Conservation (phyloP, 352 stramenopile species). For the Pythium scleroteichum region DNA sequence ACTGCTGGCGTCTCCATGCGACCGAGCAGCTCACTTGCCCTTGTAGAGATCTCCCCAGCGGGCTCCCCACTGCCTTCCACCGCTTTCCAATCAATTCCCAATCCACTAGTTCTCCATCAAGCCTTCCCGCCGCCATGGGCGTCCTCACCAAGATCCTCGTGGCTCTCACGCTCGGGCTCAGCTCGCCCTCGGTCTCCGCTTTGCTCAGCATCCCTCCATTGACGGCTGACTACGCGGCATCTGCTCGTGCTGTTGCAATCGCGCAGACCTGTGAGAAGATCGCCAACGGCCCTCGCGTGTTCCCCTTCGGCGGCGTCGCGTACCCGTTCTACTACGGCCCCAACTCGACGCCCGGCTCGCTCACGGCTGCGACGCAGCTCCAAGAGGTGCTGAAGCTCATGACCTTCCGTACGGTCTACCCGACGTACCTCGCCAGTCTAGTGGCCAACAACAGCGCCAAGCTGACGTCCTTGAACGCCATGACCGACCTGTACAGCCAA, state of each 20-base stretch:
- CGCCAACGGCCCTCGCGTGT: constrained; percentile 31
- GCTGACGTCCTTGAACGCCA: constrained; percentile 11
- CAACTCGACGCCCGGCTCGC: constrained; percentile 10
- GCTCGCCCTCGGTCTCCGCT: no score
- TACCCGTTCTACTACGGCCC: constrained; percentile 20
- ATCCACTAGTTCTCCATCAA: no score
- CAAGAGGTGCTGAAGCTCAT: constrained; percentile 28
- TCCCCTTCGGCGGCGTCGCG: constrained; percentile 28
- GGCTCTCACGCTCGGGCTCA: no score
- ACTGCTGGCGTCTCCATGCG: no score
- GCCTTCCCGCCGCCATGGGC: no score
- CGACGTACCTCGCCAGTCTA: constrained; percentile 25
- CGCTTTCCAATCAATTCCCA: no score
- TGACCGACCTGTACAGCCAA: constrained; percentile 15
- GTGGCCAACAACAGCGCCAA: constrained; percentile 11
- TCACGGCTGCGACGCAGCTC: constrained; percentile 34
- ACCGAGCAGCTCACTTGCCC: no score
- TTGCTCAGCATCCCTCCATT: no score
- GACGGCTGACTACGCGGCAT: neutral
- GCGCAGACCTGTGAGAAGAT: constrained; percentile 30
- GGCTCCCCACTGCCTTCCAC: no score
- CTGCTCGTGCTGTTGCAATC: constrained; percentile 20
- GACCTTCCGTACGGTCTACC: constrained; percentile 25
- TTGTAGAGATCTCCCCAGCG: no score
- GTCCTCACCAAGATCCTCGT: no score